A percentile compares a stretch with the other conserved stretches of the same genome.
Evolutionary conservation across 768 basidiomycete species (phyloP).

Genomic region (Collybia sp.): DNA sequence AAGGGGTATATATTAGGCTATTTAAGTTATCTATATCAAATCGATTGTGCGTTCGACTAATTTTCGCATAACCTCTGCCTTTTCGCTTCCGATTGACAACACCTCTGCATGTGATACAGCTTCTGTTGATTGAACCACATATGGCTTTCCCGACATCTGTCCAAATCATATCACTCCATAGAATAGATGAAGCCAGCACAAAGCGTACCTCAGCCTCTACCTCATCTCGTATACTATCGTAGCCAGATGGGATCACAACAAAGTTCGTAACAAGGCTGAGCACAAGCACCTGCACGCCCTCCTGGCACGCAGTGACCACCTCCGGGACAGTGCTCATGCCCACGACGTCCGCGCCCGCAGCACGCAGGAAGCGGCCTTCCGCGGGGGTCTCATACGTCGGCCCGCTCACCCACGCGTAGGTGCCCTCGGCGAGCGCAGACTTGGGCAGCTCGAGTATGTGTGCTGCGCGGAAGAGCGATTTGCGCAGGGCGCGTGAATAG

Average conservation of each 20-base stretch:
- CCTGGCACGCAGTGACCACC: conserved; percentile 75
- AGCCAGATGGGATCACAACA: conserved; percentile 68
- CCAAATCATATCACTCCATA: background rate
- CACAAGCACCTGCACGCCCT: conserved; percentile 71
- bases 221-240: conserved; percentile 67
- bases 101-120: conserved; percentile 81
- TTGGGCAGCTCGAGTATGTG: conserved; percentile 50
- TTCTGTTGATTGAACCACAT: conserved; percentile 33
- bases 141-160: conserved; percentile 57
- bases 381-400: conserved; percentile 90
- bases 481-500: conserved; percentile 70
- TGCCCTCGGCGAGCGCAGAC: conserved; percentile 69
- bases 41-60: conserved; percentile 66
- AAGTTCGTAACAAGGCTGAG: conserved; percentile 84
- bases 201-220: conserved; percentile 68
- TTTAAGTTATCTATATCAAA: conserved; percentile 7
- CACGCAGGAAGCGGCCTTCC: conserved; percentile 73
- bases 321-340: conserved; percentile 94
- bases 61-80: conserved; percentile 66
- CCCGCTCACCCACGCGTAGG: conserved; percentile 87
- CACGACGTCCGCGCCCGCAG: conserved; percentile 82
- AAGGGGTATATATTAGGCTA: too few relatives aligned
- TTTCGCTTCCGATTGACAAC: conserved; percentile 54
- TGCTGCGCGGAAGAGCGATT: conserved; percentile 67
- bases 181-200: background rate